Base-by-base conservation (phyloP, 108 stramenopile species). In the Nitzschia sp. region DNA sequence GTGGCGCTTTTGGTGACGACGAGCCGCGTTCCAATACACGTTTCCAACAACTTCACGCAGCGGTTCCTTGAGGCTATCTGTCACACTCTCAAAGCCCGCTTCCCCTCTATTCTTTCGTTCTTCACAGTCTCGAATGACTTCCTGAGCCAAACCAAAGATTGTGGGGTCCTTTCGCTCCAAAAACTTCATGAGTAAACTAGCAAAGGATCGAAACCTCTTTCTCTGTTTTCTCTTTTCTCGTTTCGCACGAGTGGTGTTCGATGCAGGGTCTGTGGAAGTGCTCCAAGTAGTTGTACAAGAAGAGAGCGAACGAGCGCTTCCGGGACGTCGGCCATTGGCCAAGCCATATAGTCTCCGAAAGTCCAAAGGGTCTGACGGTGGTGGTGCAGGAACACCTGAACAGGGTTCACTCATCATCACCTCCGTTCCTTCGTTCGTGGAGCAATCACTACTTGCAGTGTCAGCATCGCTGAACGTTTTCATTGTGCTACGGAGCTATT, bases 121-220 rank as follows among this genome's bases (percentile, higher is more conserved):
- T 51, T 81, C 76, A 67, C 80, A 88, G 51, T 79, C 78, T 25
- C 61, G 70, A 52, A 88, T 79, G 46, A 82, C 78, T 20, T 29
- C 71, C 57, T 80, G 80, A 54, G 85, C 84, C 41, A 64, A 51
- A n/a, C 39, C 29, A 58, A 80, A 85, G 54, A 84, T 73, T 2
- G 41, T 53, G 14, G 63, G 20, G 58, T 88, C 82, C 24, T 80
- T 79, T 65, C 68, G 61, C 72, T 88, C 85, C 21, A 88, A 60
- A 37, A 82, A 80, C 58, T 78, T 80, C 82, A 88, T 82, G 53
- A 88, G 69, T 21, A 85, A 80, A 29, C 79, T 67, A 0, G 84
- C 80, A 63, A 88, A 88, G 77, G 76, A 66, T 17, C 79, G 71
- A 62, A 88, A 86, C 6, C 51, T 54, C 46, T 81, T 79, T 70